Percentiles rank a stretch among this genome's conserved stretches.
Conservation (phyloP, 2,329 filamentous ascomycete genomes). For the Lasiodiplodia sp. region DNA sequence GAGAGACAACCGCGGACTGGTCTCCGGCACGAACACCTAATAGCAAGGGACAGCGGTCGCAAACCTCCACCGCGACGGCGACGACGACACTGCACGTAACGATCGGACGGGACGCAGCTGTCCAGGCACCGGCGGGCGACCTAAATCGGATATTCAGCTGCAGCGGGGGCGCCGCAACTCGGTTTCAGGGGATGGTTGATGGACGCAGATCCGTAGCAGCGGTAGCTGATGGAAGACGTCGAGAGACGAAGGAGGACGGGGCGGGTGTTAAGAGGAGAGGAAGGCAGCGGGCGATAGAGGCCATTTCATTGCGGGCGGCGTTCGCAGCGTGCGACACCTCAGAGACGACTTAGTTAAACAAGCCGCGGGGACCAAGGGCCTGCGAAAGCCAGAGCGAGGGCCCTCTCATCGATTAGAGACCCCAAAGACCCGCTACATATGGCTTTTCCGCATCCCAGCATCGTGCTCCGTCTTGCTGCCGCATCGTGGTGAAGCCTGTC, state of each 20-base stretch:
- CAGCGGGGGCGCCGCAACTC: conserved; percentile 17
- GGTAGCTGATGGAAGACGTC: conserved; percentile 21
- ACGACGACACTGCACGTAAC: conserved; percentile 20
- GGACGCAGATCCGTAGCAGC: conserved; percentile 13
- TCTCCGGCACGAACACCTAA: conserved; percentile 17
- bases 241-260: conserved; percentile 11
- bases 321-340: conserved; percentile 23
- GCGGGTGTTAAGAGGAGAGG: conserved; percentile 20
- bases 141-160: conserved; percentile 26
- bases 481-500: not conserved
- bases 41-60: conserved; percentile 32
- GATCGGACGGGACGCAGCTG: conserved; percentile 11
- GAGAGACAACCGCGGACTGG: conserved; percentile 34
- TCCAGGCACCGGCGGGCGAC: conserved; percentile 16
- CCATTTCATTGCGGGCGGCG: conserved; percentile 26
- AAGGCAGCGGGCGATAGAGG: conserved; percentile 11
- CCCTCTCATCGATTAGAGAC: conserved; percentile 8
- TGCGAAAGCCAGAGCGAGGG: conserved; percentile 25
- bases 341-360: conserved; percentile 21
- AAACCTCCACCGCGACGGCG: conserved; percentile 37
- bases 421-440: not conserved
- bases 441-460: not conserved
- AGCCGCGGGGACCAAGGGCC: conserved; percentile 18
- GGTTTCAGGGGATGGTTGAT: conserved; percentile 23
- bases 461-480: not conserved